Base-by-base conservation (phyloP, 495 filamentous ascomycete species). In the Alectoria sarmentosa region DNA sequence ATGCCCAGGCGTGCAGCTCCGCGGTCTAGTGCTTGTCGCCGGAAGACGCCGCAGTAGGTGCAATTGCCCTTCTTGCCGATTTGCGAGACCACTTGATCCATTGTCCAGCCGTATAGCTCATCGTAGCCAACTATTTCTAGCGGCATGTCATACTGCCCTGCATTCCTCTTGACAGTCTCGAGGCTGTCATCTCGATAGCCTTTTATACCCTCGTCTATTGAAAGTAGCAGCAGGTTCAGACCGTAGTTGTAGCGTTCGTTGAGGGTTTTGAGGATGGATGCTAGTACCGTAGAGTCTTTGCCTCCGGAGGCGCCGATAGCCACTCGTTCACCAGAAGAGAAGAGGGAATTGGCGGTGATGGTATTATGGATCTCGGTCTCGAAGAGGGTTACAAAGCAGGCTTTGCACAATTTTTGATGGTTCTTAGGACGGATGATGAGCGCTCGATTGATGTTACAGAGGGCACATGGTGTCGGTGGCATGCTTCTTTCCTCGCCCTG, bases 21-120 rank as follows among this genome's bases (percentile, higher is more conserved):
- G 10, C 94, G 85, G 75, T 98, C 94, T 46, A 98, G 80, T 17
- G 94, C 94, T 79, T 98, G 94, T 56, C 94, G 84, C 17, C 94
- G 84, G 71, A 98, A 98, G 39, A 98, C 94, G 6, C 94, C 94
- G 71, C 94, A 98, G 74, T 98, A 98, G 38, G 94, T 98, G 79
- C 94, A 98, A 76, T 98, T 98, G 44, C 95, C 95, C 76, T 96
- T 97, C 75, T 97, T 97, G 34, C 95, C 95, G 59, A 98, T 89
- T 63, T 94, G 90, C 70, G 88, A 86, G 4, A 98, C 94, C 17
- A 98, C 94, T 69, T 97, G 89, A 74, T 98, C 94, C 94, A 98
- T 98, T 14, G 92, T 97, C 94, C 94, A 98, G 4, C 95, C 94
- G 73, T 98, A 98, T 7, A 98, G 80, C 73, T 98, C 93, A 44